Percentiles rank a stretch among this genome's conserved stretches.
Evolutionary conservation across 371 early-diverging fungal species (phyloP).

Genomic region (Nosema bombycis): DNA sequence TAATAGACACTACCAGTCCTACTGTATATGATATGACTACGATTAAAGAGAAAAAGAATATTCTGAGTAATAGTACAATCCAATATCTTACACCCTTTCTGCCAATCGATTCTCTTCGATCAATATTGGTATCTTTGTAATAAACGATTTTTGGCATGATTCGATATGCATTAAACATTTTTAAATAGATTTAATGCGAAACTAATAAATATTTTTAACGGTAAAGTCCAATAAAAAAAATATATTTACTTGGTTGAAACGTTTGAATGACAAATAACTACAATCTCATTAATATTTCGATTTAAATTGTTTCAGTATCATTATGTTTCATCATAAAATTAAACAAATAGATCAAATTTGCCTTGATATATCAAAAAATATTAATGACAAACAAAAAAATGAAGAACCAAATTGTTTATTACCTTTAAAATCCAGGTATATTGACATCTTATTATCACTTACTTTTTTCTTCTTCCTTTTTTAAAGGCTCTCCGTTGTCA

Average conservation of each 20-base stretch:
- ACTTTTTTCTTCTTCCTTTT: slow-evolving; percentile 10
- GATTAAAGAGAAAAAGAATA: background rate
- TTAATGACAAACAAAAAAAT: background rate
- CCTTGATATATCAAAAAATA: too few species aligned
- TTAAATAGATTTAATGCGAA: too few species aligned
- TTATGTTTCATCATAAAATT: too few species aligned
- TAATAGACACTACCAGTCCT: background rate
- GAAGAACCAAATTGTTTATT: background rate
- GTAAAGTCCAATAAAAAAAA: too few species aligned
- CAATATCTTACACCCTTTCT: background rate
- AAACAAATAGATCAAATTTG: too few species aligned
- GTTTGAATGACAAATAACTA: too few species aligned
- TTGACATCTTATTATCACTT: slow-evolving; percentile 20
- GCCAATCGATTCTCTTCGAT: background rate
- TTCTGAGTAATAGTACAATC: background rate
- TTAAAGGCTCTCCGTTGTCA: slow-evolving; percentile 33
- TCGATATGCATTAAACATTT: too few species aligned
- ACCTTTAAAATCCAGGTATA: too few species aligned
- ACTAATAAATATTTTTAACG: too few species aligned
- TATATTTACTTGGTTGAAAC: too few species aligned
- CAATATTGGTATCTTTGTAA: background rate
- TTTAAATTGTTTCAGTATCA: too few species aligned
- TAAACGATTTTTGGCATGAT: background rate
- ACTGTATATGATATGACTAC: background rate
- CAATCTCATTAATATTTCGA: too few species aligned